phyloP scores from a whole-genome alignment of 148 eudicot species.

The Pharnaceum exiguum region DNA sequence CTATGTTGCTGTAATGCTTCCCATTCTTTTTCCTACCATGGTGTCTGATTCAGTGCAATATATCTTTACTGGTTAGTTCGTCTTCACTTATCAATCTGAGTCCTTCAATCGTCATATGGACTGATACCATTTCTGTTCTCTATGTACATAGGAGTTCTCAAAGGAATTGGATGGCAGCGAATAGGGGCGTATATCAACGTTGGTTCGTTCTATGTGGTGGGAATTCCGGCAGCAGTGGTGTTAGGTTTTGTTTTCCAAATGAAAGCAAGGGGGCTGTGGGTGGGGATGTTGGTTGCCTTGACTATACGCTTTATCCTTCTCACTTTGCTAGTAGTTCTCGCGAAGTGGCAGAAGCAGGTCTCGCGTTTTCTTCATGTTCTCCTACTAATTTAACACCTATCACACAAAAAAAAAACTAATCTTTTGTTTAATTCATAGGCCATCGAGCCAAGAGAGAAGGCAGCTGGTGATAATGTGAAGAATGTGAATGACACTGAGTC shows the following conservation, averaged over 20 bases:
- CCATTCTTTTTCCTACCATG: constrained; percentile 30
- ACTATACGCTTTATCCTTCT: constrained; percentile 22
- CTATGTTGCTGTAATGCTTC: constrained; percentile 28
- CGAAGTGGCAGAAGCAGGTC: constrained; percentile 32
- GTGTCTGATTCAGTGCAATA: constrained; percentile 31
- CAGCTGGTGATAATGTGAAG: not conserved
- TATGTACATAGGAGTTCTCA: constrained; percentile 30
- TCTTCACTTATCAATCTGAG: not conserved
- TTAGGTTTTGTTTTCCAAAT: constrained; percentile 23
- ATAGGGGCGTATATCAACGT: constrained; percentile 38
- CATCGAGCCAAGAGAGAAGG: not conserved
- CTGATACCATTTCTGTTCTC: not conserved
- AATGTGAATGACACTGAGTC: not conserved
- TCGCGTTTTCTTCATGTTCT: not conserved
- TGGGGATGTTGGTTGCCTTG: constrained; percentile 28
- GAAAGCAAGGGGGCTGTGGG: constrained; percentile 40
- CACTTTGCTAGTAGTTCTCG: constrained; percentile 18
- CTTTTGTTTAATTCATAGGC: not conserved
- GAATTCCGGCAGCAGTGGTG: constrained; percentile 26
- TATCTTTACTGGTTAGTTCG: constrained; percentile 32
- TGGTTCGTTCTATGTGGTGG: constrained; percentile 38
- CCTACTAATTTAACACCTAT: not conserved
- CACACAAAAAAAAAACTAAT: not conserved
- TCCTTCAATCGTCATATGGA: not conserved
- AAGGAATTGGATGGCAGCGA: constrained; percentile 46